Base-by-base conservation (phyloP, 805 yeast species). In the Saturnispora sekii region DNA sequence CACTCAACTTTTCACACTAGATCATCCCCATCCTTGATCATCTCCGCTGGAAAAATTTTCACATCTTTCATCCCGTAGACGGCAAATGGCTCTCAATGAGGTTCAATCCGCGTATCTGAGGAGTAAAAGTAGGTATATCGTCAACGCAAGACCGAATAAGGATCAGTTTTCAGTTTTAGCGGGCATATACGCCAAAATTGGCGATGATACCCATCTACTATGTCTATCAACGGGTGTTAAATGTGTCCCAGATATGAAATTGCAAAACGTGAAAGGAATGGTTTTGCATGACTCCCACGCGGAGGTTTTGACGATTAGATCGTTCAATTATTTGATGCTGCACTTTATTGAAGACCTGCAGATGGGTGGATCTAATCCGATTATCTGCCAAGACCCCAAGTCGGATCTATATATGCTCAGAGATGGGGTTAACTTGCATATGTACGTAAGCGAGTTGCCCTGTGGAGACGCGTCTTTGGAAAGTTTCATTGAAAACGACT, bases 241-340 rank as follows among this genome's bases (percentile, higher is more conserved):
- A 57, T 74, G 86, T 0, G 54, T 74, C 15, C 89, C 97, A 1
- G 76, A 81, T 53, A 58, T 51, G 1, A 56, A 51, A 2, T 59
- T 82, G 0, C 44, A 58, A 3, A 28, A 43, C 1, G 42, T 51
- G 16, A 46, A 65, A 0, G 97, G 97, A 0, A 57, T 60, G 14
- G 60, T 87, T 8, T 66, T 90, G 0, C 97, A 90, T 56, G 97
- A 90, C 60, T 68, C 80, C 59, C 98, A 90, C 64, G 97, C 97
- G 0, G 98, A 90, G 57, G 73, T 88, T 1, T 62, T 93, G 12
- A 75, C 83, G 0, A 46, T 89, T 0, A 63, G 97, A 26, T 74
- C 78, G 1, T 77, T 90, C 57, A 89, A 89, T 53, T 61, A 73
- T 51, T 72, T 66, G 43, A 51, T 85, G 16, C 45, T 86, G 17